Conservation (phyloP, 345 rosid species). For the Camelina hispida region DNA sequence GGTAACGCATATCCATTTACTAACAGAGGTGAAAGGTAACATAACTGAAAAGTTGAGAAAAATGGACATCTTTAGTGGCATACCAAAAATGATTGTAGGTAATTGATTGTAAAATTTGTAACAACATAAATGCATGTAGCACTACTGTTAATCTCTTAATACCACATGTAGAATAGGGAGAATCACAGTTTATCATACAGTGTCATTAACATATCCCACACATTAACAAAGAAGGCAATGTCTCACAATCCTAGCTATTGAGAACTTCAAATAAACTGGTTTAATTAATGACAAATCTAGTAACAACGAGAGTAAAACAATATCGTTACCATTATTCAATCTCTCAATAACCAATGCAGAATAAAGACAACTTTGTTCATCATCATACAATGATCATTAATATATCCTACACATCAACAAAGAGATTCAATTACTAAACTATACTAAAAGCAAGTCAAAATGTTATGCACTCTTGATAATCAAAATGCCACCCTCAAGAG, state of each 20-base stretch:
- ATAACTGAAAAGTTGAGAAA: background rate
- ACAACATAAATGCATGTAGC: background rate
- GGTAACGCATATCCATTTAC: background rate
- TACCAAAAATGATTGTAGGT: background rate
- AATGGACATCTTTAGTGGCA: background rate
- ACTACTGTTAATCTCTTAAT: background rate
- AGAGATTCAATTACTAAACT: no score
- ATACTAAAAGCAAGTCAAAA: background rate
- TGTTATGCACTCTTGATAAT: slow-evolving; percentile 7
- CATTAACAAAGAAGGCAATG: background rate
- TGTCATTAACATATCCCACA: slow-evolving; percentile 12
- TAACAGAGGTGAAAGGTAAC: slow-evolving; percentile 8
- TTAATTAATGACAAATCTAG: no score
- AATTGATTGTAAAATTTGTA: background rate
- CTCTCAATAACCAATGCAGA: no score
- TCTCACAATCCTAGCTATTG: no score
- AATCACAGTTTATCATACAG: slow-evolving; percentile 4
- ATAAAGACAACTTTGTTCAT: no score
- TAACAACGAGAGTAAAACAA: no score
- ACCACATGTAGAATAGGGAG: background rate
- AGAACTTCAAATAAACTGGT: no score
- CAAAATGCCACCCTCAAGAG: background rate
- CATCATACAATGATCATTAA: no score
- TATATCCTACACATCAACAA: no score
- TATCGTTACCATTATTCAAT: no score